Evolutionary conservation across 2,329 filamentous ascomycete species (phyloP).

Genomic region (Penicillium rolfsii): DNA sequence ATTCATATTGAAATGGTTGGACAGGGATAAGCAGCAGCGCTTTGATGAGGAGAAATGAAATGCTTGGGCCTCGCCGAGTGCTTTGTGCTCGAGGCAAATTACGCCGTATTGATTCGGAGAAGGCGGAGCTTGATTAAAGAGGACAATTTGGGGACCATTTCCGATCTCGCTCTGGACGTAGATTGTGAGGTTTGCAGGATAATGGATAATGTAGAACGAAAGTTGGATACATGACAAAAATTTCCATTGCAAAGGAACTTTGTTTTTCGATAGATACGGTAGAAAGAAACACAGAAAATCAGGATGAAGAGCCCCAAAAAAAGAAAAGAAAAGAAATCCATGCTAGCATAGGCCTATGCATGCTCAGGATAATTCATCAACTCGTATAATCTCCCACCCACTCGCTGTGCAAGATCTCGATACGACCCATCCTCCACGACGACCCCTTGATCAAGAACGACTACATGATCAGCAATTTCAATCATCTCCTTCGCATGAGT

Average conservation of each 20-base stretch:
- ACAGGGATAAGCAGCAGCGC: neutral
- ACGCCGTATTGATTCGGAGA: neutral
- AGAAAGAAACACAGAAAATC: neutral
- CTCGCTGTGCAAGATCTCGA: constrained; percentile 56
- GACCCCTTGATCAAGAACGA: constrained; percentile 71
- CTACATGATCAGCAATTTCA: constrained; percentile 71
- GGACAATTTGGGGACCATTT: neutral
- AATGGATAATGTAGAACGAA: neutral
- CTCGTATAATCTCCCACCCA: constrained; percentile 53
- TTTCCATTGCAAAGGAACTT: no score
- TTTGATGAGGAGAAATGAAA: neutral
- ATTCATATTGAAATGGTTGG: neutral
- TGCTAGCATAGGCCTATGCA: neutral
- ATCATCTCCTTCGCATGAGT: constrained; percentile 89
- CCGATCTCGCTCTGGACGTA: neutral
- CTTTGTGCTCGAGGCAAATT: neutral
- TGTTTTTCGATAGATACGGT: neutral
- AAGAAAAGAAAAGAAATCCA: neutral
- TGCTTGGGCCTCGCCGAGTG: neutral
- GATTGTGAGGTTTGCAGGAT: neutral
- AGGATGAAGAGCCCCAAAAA: neutral
- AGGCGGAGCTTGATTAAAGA: neutral
- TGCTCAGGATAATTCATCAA: constrained; percentile 32
- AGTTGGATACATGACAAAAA: neutral
- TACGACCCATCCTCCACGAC: constrained; percentile 72